Evolutionary conservation across 441 rosid genomes (phyloP).

Genomic region (Erysimum pusillum): DNA sequence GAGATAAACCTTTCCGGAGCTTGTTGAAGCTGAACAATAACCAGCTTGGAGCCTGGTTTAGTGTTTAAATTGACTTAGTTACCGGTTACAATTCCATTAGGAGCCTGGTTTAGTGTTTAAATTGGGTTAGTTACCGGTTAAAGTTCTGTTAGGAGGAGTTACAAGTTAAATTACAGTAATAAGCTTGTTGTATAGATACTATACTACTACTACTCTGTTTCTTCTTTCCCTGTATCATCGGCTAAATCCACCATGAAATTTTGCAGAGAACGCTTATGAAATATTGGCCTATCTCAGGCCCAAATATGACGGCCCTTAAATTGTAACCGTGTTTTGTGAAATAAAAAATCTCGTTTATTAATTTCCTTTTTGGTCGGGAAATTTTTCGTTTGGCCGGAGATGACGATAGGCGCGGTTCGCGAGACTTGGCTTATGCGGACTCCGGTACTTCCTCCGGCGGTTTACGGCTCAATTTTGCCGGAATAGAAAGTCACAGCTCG

Average conservation of each 20-base stretch:
- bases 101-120: conserved; percentile 30
- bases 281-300: conserved; percentile 20
- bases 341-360: not conserved
- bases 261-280: conserved; percentile 68
- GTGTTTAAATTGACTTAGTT: not conserved
- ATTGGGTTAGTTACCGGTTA: not conserved
- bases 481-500: conserved; percentile 10
- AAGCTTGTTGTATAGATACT: not conserved
- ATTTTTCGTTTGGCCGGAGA: conserved; percentile 21
- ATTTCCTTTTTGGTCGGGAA: not conserved
- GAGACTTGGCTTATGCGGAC: conserved; percentile 23
- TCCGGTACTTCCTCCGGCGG: conserved; percentile 30
- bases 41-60: conserved; percentile 59
- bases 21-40: conserved; percentile 55
- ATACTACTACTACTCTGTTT: conserved; percentile 9
- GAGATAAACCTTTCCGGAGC: conserved; percentile 65
- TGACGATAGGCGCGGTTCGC: conserved; percentile 35
- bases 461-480: conserved; percentile 13
- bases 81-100: no score
- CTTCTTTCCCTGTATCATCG: not conserved
- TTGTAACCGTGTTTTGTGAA: not conserved
- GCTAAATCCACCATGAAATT: conserved; percentile 6
- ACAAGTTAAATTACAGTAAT: conserved; percentile 12
- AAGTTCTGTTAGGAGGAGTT: conserved; percentile 5
- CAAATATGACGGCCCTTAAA: conserved; percentile 6